Evolutionary conservation across 176 grass and related monocot species (phyloP).

Genomic region (Avena sativa): DNA sequence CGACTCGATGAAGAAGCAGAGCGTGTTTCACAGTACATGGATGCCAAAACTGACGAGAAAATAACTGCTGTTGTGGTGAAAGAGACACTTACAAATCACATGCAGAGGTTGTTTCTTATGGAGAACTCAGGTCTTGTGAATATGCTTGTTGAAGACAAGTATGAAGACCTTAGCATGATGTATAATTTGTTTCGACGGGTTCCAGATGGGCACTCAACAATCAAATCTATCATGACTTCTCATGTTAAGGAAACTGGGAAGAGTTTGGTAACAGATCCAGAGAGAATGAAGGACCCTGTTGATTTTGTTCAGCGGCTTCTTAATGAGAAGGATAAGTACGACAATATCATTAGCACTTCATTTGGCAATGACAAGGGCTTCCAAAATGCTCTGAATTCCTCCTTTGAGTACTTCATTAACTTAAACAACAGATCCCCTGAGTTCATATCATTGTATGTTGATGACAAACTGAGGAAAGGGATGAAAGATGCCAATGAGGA

Average conservation of each 20-base stretch:
- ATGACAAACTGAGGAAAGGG: slow-evolving; percentile 69
- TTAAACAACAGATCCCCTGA: slow-evolving; percentile 71
- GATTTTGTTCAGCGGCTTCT: slow-evolving; percentile 45
- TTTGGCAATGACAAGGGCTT: slow-evolving; percentile 70
- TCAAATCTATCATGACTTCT: slow-evolving; percentile 22
- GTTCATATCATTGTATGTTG: slow-evolving; percentile 71
- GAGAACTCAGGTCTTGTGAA: slow-evolving; percentile 33
- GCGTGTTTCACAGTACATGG: slow-evolving; percentile 37
- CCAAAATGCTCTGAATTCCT: slow-evolving; percentile 64
- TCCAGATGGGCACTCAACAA: slow-evolving; percentile 31
- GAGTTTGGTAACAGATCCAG: slow-evolving; percentile 30
- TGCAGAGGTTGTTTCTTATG: slow-evolving; percentile 34
- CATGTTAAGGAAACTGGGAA: slow-evolving; percentile 29
- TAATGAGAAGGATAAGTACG: slow-evolving; percentile 67
- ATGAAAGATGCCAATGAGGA: slow-evolving; percentile 65
- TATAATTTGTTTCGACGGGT: slow-evolving; percentile 27
- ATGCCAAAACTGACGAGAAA: slow-evolving; percentile 31
- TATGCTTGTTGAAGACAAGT: slow-evolving; percentile 36
- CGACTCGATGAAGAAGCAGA: slow-evolving; percentile 51
- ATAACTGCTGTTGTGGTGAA: slow-evolving; percentile 29
- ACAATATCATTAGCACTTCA: slow-evolving; percentile 55
- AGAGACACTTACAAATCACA: slow-evolving; percentile 33
- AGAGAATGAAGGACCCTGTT: slow-evolving; percentile 37
- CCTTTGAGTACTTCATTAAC: slow-evolving; percentile 77
- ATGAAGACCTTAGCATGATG: slow-evolving; percentile 31